phyloP scores from a whole-genome alignment of 768 basidiomycete genomes.

The Termitomyces titanicus region DNA sequence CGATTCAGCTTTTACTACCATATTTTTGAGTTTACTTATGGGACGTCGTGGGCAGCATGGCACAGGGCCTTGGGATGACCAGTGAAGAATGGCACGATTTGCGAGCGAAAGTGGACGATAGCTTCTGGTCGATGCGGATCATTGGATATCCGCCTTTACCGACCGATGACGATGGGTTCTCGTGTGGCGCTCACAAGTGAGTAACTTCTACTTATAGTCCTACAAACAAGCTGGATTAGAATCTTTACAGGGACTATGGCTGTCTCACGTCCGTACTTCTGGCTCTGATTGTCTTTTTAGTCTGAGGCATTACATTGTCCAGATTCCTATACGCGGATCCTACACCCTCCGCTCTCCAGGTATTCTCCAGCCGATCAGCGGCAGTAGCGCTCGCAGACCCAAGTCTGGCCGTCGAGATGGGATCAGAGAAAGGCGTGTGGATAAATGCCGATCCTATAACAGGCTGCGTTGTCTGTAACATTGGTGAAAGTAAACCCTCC shows the following conservation, averaged over 20 bases:
- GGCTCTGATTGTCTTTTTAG: not conserved
- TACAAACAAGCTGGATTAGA: not conserved
- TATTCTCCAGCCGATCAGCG: constrained; percentile 54
- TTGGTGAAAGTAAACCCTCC: constrained; percentile 79
- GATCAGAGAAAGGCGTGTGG: constrained; percentile 64
- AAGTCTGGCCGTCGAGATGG: constrained; percentile 47
- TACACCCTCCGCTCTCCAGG: constrained; percentile 78
- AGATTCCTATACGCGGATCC: constrained; percentile 88
- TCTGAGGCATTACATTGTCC: not conserved
- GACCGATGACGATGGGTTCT: constrained; percentile 73
- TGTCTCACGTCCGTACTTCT: constrained; percentile 66
- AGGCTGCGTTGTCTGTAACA: constrained; percentile 85
- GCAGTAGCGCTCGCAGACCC: constrained; percentile 22
- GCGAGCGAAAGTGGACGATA: constrained; percentile 69
- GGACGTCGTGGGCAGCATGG: constrained; percentile 53
- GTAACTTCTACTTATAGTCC: not conserved
- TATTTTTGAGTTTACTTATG: not conserved
- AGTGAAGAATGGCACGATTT: constrained; percentile 67
- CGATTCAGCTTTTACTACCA: not conserved
- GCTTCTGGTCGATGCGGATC: constrained; percentile 87
- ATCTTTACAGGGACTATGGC: constrained; percentile 71
- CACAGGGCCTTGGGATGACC: constrained; percentile 72
- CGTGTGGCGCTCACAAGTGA: constrained; percentile 89
- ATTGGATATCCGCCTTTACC: constrained; percentile 92
- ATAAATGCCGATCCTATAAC: constrained; percentile 82